A percentile compares a stretch with the other conserved stretches of the same genome.
These are phyloP conservation scores for Dipodascus geniculatus DNA, from an alignment of 805 yeast genomes.

Conservation along the genomic window DNA sequence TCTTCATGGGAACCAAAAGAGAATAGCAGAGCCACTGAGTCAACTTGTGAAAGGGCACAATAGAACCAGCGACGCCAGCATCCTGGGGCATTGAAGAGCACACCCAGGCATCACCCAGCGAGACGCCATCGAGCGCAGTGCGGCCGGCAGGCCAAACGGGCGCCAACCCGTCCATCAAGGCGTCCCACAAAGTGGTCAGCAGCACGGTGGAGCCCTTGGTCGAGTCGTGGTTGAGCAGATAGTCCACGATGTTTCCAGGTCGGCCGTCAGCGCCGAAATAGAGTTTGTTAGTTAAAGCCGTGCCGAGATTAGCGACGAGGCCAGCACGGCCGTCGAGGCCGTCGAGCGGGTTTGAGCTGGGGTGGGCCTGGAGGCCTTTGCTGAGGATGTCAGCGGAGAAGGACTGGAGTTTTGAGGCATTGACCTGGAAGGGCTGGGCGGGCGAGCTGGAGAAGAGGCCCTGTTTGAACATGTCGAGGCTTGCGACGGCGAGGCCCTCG, in stretches of 20 bases:
- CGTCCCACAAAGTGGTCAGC: constrained; percentile 39
- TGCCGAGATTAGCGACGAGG: constrained; percentile 37
- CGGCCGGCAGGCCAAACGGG: constrained; percentile 56
- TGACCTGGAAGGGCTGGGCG: constrained; percentile 29
- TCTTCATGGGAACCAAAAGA: constrained; percentile 38
- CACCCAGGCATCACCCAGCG: constrained; percentile 56
- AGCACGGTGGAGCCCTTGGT: constrained; percentile 21
- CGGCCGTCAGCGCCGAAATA: constrained; percentile 38
- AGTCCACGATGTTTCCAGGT: constrained; percentile 44
- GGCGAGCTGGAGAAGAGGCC: constrained; percentile 35
- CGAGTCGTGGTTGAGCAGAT: constrained; percentile 24
- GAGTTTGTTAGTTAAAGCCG: constrained; percentile 31
- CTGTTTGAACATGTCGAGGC: constrained; percentile 39
- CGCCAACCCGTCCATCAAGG: constrained; percentile 42
- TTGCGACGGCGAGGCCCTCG: constrained; percentile 56
- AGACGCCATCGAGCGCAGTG: constrained; percentile 35
- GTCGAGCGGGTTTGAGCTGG: constrained; percentile 34
- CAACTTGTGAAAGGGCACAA: constrained; percentile 53
- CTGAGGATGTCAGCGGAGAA: constrained; percentile 29
- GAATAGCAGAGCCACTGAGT: constrained; percentile 62
- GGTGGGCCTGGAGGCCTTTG: constrained; percentile 36
- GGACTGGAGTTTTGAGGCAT: constrained; percentile 30
- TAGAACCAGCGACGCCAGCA: constrained; percentile 26
- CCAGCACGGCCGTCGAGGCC: constrained; percentile 45
- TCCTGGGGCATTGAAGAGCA: constrained; percentile 18